phyloP scores from a whole-genome alignment of 2,329 filamentous ascomycete species.

The Colletotrichum phormii region DNA sequence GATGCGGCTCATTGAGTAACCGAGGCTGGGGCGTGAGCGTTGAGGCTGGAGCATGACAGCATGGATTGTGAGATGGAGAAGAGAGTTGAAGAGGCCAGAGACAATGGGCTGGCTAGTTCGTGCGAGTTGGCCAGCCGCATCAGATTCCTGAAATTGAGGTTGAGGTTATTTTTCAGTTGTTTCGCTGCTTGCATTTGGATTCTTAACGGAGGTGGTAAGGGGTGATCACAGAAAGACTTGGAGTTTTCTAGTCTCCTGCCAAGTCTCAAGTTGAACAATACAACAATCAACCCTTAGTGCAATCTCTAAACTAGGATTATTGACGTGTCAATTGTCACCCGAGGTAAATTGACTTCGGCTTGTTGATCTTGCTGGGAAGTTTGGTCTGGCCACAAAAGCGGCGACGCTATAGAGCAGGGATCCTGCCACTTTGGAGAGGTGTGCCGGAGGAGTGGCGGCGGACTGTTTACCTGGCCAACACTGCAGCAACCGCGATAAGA shows the following conservation, averaged over 20 bases:
- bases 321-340: background rate
- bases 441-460: background rate
- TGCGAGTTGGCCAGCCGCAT: too few relatives aligned
- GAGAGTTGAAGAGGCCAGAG: too few relatives aligned
- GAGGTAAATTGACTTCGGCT: background rate
- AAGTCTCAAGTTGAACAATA: background rate
- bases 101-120: too few relatives aligned
- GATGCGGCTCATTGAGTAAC: background rate
- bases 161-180: too few relatives aligned
- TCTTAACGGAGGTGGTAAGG: too few relatives aligned
- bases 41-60: too few relatives aligned
- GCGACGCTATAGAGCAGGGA: background rate
- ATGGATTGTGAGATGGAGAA: too few relatives aligned
- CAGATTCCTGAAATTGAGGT: too few relatives aligned
- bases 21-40: background rate
- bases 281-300: background rate
- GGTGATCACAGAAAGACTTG: too few relatives aligned
- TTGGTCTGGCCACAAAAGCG: slow-evolving; percentile 5
- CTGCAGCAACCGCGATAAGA: slow-evolving; percentile 34
- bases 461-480: slow-evolving; percentile 28
- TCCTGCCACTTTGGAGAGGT: slow-evolving; percentile 16
- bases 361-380: background rate
- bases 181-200: too few relatives aligned
- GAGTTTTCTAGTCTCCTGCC: too few relatives aligned
- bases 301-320: background rate